A percentile compares a stretch with the other conserved stretches of the same genome.
Conservation (phyloP, 176 grass and related monocot species). For the Hordeum marinum region DNA sequence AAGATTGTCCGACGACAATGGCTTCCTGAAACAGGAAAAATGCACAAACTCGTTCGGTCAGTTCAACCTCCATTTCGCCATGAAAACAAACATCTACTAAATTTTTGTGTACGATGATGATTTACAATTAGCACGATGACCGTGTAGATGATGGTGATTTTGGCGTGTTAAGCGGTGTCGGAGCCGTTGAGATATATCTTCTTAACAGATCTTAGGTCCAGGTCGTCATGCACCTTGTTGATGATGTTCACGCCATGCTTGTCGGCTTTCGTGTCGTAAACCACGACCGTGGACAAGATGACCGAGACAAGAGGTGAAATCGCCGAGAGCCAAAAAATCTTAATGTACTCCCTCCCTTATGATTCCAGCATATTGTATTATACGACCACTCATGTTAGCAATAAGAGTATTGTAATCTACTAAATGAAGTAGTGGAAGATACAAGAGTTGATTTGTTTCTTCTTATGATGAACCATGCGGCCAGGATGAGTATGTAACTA, state of each 20-base stretch:
- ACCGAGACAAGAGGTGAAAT: constrained; percentile 73
- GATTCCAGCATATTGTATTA: neutral
- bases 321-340: constrained; percentile 76
- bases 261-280: constrained; percentile 67
- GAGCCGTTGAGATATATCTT: constrained; percentile 57
- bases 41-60: too few relatives aligned
- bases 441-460: neutral
- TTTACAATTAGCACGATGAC: constrained; percentile 17
- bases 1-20: too few relatives aligned
- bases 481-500: constrained; percentile 59
- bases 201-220: constrained; percentile 75
- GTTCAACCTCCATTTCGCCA: too few relatives aligned
- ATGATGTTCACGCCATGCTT: constrained; percentile 94
- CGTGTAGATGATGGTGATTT: constrained; percentile 69
- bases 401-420: neutral
- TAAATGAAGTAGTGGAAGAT: too few relatives aligned
- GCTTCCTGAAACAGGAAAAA: too few relatives aligned
- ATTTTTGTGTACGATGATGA: too few relatives aligned
- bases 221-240: constrained; percentile 46
- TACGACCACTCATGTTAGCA: neutral
- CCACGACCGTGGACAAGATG: constrained; percentile 58
- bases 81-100: too few relatives aligned
- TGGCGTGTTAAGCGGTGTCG: constrained; percentile 47
- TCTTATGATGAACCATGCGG: constrained; percentile 80
- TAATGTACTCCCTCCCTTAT: constrained; percentile 78